Conservation (phyloP, 495 filamentous ascomycete genomes). For the Penicillium herquei region DNA sequence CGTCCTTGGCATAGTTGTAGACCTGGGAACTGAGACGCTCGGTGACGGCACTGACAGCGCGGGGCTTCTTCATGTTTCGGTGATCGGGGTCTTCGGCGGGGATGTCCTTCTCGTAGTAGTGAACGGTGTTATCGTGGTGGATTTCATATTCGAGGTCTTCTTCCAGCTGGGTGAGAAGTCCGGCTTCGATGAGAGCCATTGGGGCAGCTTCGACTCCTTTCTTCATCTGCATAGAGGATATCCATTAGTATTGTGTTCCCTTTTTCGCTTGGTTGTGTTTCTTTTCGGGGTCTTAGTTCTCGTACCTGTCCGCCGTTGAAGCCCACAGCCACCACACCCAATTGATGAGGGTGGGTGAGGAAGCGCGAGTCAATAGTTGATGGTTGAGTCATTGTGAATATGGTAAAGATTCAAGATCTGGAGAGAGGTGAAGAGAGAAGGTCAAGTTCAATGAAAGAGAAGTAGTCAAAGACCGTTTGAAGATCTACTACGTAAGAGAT, state of each 20-base stretch:
- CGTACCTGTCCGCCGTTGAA: conserved; percentile 95
- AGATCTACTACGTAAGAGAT: conserved; percentile 9
- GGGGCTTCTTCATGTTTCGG: conserved; percentile 90
- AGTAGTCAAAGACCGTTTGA: neutral
- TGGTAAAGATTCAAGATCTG: neutral
- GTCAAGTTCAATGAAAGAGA: neutral
- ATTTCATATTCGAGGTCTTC: conserved; percentile 86
- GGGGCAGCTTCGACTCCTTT: conserved; percentile 90
- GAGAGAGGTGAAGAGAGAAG: neutral
- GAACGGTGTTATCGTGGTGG: conserved; percentile 78
- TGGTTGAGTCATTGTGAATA: conserved; percentile 58
- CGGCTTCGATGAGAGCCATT: conserved; percentile 83
- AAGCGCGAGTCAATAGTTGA: conserved; percentile 79
- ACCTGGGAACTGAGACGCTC: conserved; percentile 75
- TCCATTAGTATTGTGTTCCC: conserved; percentile 4
- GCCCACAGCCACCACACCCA: conserved; percentile 91
- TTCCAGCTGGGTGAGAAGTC: conserved; percentile 78
- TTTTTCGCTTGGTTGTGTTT: neutral
- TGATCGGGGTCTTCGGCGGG: conserved; percentile 67
- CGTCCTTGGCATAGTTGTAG: conserved; percentile 80
- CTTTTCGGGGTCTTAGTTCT: neutral
- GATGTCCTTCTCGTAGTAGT: conserved; percentile 75
- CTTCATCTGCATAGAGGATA: conserved; percentile 62
- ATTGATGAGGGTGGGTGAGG: conserved; percentile 69
- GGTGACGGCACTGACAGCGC: conserved; percentile 85